Evolutionary conservation across 148 eudicot genomes (phyloP), one percentile per base, ranked within the genome.

Genomic region (Rhododendron henanense): DNA sequence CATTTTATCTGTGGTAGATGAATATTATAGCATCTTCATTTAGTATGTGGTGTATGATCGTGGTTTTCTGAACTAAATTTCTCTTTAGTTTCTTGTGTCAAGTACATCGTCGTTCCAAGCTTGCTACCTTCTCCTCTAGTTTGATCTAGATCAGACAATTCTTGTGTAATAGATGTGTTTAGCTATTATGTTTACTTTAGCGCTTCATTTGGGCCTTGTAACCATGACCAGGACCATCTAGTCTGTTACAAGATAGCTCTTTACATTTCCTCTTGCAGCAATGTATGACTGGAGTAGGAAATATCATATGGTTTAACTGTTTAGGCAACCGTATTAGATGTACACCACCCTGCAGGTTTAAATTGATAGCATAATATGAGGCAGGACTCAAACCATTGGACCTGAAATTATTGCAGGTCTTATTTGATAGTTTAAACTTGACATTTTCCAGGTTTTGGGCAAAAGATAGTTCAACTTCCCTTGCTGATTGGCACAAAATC

Each of bases 41-140:
- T 53, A 75, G 61, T 55, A 51, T 71, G 73, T 73, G 79, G 81
- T 79, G 45, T 79, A 23, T 76, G 84, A 63, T 73, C 44, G 47
- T 85, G 86, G 84, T 81, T 37, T 61, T 78, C 74, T 79, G 75
- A 84, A 18, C 78, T 44, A 45, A 31, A 51, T 77, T 59, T 84
- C 57, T 25, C 65, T 61, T 48, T 85, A 79, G 83, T 65, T 25
- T 85, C 78, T 63, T 47, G 31, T 59, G 82, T 45, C 80, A 78
- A 73, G 45, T 48, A 13, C 4, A 13, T 35, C 79, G 18, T 81
- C 47, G 14, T 19, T 65, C 71, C 33, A 39, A 85, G 69, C 73
- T 59, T 37, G 61, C 44, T 85, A 44, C 61, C 23, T 78, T 78
- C 37, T 63, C 77, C 37, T 79, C 28, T 79, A 79, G 87, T 79